A percentile compares a stretch with the other conserved stretches of the same genome.
Evolutionary conservation across 345 rosid genomes (phyloP).

Genomic region (Populus deltoides): DNA sequence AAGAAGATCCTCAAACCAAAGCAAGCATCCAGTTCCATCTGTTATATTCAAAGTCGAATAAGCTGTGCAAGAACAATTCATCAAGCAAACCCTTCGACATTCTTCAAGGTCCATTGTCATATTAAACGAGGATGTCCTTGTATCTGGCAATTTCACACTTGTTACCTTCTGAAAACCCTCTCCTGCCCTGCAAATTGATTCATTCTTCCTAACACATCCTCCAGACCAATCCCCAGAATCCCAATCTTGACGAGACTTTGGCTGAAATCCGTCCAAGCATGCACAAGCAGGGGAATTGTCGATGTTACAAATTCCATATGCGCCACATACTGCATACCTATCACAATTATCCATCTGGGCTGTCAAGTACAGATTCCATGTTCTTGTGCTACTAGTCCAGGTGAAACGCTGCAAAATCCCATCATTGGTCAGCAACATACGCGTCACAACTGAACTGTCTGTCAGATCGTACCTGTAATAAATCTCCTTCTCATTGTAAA

Average conservation of each 20-base stretch:
- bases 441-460: not conserved
- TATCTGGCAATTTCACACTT: conserved; percentile 18
- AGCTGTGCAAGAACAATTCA: conserved; percentile 13
- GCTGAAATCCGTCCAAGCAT: conserved; percentile 13
- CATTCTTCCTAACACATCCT: conserved; percentile 15
- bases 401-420: conserved; percentile 8
- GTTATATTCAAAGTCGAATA: conserved; percentile 13
- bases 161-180: conserved; percentile 8
- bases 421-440: conserved; percentile 17
- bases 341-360: conserved; percentile 27
- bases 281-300: conserved; percentile 16
- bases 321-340: conserved; percentile 16
- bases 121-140: conserved; percentile 1
- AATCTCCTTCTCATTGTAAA: conserved; percentile 11
- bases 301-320: conserved; percentile 21
- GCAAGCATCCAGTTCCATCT: conserved; percentile 16
- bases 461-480: conserved; percentile 21
- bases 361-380: conserved; percentile 1
- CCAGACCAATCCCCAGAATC: conserved; percentile 4
- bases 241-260: conserved; percentile 1
- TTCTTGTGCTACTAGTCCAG: not conserved
- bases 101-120: conserved; percentile 8
- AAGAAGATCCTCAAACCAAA: conserved; percentile 21
- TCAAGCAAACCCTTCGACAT: conserved; percentile 7
- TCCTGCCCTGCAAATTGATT: not conserved